Base-by-base conservation (phyloP, 192 early-diverging fungal genomes). In the Rhizoclosmatium globosum region DNA sequence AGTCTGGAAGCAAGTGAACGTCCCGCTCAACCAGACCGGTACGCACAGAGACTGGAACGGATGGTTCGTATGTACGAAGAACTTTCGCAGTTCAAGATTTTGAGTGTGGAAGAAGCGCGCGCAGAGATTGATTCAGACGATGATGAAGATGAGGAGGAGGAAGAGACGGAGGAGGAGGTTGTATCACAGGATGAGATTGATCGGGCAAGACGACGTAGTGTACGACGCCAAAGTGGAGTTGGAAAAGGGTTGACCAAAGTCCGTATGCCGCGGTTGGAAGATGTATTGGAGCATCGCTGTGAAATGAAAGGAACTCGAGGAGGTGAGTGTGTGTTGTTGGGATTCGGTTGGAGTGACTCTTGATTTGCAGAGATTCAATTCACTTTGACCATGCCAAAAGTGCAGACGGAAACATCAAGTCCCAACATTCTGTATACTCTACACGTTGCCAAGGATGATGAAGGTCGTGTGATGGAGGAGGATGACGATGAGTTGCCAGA, bases 1-100 rank as follows among this genome's bases (percentile, higher is more conserved):
- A 48, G 23, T 2, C 21, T 21, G 9, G 59, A 70, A 48, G n/a
- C 59, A 41, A 47, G 64, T 21, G 46, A 81, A 13, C 46, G 76
- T n/a, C 65, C 68, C 1, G 77, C 74, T 48, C 38, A 71, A n/a
- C 50, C 61, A 21, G 84, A 85, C 66, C 68, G 71, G 6, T 85
- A 82, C 72, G 58, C 80, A 3, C 64, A 74, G 44, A 80, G 69
- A 2, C 68, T 85, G 4, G 84, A 85, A 62, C 78, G 84, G 43
- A 82, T 77, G 81, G 71, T 85, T 11, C 72, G 81, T 17, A 82
- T 85, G 79, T 82, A 80, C 47, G 84, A 85, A 59, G 79, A 82
- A 39, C 60, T 85, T 19, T 80, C 84, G 44, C 72, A 79, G 6
- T 64, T 82, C 13, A 79, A 79, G 23, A 82, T 85, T 48, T 74